These are phyloP conservation scores for Coffea humblotiana DNA, from an alignment of 305 asterid species.

Conservation along the genomic window DNA sequence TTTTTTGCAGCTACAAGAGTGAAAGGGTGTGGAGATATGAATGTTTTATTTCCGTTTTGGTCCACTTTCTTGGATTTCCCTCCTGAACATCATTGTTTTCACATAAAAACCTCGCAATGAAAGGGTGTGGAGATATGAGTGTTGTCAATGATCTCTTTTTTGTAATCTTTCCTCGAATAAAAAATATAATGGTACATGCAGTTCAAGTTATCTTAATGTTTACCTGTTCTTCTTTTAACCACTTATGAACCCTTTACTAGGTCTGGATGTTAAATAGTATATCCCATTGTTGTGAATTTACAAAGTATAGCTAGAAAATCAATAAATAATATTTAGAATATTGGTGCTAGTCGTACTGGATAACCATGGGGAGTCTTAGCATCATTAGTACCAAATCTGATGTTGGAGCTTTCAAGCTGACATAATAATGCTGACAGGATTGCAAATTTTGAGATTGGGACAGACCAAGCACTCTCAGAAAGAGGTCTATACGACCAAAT, in stretches of 20 bases:
- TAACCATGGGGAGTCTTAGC: no score
- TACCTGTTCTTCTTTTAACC: background rate
- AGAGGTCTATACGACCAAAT: background rate
- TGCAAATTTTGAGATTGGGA: background rate
- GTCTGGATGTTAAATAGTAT: background rate
- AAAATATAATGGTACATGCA: background rate
- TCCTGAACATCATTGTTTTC: conserved; percentile 1
- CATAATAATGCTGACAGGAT: background rate
- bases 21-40: background rate
- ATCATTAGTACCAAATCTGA: background rate
- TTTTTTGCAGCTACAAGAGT: background rate
- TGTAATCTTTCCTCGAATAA: background rate
- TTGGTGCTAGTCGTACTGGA: background rate
- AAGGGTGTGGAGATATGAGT: no score
- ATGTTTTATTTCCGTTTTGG: background rate
- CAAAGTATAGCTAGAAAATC: background rate
- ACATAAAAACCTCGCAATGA: no score
- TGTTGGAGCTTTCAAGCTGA: background rate
- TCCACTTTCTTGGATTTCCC: background rate
- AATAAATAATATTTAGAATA: background rate
- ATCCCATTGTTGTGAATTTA: background rate
- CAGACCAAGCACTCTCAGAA: background rate
- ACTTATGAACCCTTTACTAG: background rate
- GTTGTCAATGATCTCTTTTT: background rate
- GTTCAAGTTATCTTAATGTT: background rate